phyloP scores from a whole-genome alignment of 2,329 filamentous ascomycete genomes.

The Penicillium sp. region DNA sequence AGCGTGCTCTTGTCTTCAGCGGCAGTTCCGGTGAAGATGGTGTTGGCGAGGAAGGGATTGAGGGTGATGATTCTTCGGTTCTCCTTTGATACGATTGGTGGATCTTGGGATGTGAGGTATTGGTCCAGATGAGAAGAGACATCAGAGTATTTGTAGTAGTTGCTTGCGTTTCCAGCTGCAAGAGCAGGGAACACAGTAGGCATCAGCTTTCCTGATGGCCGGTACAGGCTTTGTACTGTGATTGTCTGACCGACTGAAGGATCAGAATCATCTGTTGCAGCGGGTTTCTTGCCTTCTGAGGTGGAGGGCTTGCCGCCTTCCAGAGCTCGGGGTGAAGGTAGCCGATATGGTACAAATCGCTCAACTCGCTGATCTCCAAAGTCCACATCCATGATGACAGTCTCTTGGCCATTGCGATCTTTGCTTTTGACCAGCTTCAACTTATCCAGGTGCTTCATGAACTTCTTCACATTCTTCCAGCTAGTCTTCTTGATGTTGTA shows the following conservation, averaged over 20 bases:
- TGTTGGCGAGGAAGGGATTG: slow-evolving; percentile 64
- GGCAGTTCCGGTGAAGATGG: slow-evolving; percentile 58
- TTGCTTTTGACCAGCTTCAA: slow-evolving; percentile 64
- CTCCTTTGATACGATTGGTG: slow-evolving; percentile 55
- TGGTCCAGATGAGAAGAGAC: slow-evolving; percentile 58
- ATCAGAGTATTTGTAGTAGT: slow-evolving; percentile 62
- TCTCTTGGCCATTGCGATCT: slow-evolving; percentile 65
- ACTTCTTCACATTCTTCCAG: slow-evolving; percentile 71
- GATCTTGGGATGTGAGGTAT: slow-evolving; percentile 60
- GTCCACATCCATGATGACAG: slow-evolving; percentile 65
- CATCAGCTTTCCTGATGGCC: slow-evolving; percentile 59
- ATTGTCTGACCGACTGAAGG: slow-evolving; percentile 47
- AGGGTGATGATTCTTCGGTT: slow-evolving; percentile 65
- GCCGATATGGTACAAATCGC: slow-evolving; percentile 62
- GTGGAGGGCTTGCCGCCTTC: slow-evolving; percentile 41
- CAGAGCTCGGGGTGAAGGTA: slow-evolving; percentile 59
- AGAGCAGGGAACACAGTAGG: slow-evolving; percentile 55
- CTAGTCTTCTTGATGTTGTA: slow-evolving; percentile 71
- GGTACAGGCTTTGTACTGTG: slow-evolving; percentile 55
- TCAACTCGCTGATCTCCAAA: slow-evolving; percentile 59
- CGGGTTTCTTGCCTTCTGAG: slow-evolving; percentile 32
- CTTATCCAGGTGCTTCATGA: slow-evolving; percentile 69
- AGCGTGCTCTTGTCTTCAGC: slow-evolving; percentile 58
- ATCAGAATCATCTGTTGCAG: slow-evolving; percentile 34
- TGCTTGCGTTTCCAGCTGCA: slow-evolving; percentile 52